Percentiles rank a stretch among this genome's conserved stretches.
Conservation (phyloP, 1,284 basidiomycete genomes). For the Apiotrichum gracile region DNA sequence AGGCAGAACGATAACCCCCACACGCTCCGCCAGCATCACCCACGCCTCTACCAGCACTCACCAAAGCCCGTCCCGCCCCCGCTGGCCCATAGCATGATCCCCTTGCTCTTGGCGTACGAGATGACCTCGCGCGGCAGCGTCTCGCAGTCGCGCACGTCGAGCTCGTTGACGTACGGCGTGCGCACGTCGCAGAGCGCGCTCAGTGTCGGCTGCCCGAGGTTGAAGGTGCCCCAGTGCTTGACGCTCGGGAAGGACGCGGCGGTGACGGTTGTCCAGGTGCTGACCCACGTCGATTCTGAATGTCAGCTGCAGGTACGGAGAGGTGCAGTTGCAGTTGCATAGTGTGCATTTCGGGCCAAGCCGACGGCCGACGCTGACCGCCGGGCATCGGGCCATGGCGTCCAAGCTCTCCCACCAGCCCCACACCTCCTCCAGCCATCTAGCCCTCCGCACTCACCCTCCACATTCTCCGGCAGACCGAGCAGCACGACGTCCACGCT, state of each 20-base stretch:
- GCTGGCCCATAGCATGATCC: slow-evolving; percentile 44
- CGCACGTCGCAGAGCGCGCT: slow-evolving; percentile 11
- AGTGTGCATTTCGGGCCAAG: no score
- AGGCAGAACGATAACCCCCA: no score
- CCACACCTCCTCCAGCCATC: no score
- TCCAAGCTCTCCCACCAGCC: no score
- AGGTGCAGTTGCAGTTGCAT: not conserved
- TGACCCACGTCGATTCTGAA: slow-evolving; percentile 1
- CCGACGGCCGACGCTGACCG: no score
- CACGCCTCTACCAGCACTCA: slow-evolving; percentile 13
- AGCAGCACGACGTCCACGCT: slow-evolving; percentile 34
- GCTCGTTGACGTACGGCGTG: slow-evolving; percentile 31
- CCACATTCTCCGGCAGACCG: slow-evolving; percentile 20
- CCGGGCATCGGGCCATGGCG: no score
- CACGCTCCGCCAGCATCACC: no score
- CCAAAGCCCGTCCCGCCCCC: slow-evolving; percentile 42
- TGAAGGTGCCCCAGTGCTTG: slow-evolving; percentile 35
- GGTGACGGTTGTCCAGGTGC: slow-evolving; percentile 4
- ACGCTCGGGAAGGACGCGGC: slow-evolving; percentile 9
- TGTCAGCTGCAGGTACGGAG: no score
- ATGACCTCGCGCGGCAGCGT: slow-evolving; percentile 38
- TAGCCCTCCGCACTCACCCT: slow-evolving; percentile 12
- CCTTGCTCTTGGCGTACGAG: slow-evolving; percentile 30
- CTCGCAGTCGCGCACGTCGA: slow-evolving; percentile 46
- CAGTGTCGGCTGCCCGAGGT: slow-evolving; percentile 26